A percentile compares a stretch with the other conserved stretches of the same genome.
Evolutionary conservation across 495 filamentous ascomycete genomes (phyloP).

Genomic region (Monascus purpureus): DNA sequence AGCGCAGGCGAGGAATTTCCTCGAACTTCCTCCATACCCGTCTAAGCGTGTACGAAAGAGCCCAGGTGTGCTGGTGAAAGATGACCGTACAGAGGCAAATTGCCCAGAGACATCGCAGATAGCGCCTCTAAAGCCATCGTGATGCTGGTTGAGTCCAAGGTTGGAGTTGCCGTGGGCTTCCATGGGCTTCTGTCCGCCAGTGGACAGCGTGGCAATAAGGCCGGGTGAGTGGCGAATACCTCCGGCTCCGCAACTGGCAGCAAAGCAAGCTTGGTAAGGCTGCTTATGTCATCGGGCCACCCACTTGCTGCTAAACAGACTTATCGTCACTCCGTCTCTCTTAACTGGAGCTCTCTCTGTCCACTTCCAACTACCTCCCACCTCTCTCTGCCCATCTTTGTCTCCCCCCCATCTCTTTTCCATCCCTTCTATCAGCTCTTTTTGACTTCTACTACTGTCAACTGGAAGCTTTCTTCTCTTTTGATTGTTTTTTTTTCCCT

Average conservation of each 20-base stretch:
- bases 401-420: constrained; percentile 6
- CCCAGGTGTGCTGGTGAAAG: too few species aligned
- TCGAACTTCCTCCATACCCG: too few species aligned
- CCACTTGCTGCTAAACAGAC: constrained; percentile 2
- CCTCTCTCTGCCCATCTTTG: constrained; percentile 8
- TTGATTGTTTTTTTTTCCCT: neutral
- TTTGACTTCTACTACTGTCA: constrained; percentile 5
- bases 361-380: constrained; percentile 10
- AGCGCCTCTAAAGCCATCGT: too few species aligned
- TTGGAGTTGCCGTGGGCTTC: constrained; percentile 30
- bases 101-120: too few species aligned
- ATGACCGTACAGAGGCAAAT: too few species aligned
- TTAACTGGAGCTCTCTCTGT: constrained; percentile 25
- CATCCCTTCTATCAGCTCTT: constrained; percentile 8
- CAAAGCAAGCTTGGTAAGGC: too few species aligned
- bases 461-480: neutral
- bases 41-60: too few species aligned
- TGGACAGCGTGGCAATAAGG: constrained; percentile 15
- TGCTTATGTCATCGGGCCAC: constrained; percentile 26
- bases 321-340: constrained; percentile 31
- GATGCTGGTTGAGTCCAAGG: too few species aligned
- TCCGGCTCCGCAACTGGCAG: too few species aligned
- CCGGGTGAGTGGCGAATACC: too few species aligned
- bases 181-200: constrained; percentile 21
- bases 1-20: too few species aligned